Percentiles rank a stretch among this genome's conserved stretches.
Conservation (phyloP, 164 flowering plant genomes). For the Stephania japonica region DNA sequence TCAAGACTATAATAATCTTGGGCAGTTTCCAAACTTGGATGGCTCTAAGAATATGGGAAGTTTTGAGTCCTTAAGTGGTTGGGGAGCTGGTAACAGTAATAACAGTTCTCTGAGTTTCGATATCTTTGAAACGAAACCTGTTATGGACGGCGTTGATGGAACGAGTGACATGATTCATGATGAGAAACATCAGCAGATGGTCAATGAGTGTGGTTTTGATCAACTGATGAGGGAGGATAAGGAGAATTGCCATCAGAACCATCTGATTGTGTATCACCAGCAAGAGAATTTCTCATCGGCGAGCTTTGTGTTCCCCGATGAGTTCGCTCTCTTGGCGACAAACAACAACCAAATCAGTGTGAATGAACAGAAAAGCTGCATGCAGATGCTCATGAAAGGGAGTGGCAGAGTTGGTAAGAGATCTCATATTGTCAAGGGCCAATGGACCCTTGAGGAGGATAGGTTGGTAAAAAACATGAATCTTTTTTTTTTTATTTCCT, state of each 20-base stretch:
- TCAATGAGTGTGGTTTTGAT: constrained; percentile 5
- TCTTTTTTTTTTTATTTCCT: background rate
- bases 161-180: constrained; percentile 10
- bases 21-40: constrained; percentile 22
- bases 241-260: constrained; percentile 12
- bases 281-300: background rate
- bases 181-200: constrained; percentile 22
- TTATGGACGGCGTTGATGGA: constrained; percentile 21
- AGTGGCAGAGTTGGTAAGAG: constrained; percentile 30
- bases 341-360: constrained; percentile 17
- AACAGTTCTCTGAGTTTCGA: constrained; percentile 15
- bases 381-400: constrained; percentile 13
- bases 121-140: constrained; percentile 30
- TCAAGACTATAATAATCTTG: constrained; percentile 32
- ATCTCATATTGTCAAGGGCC: constrained; percentile 53
- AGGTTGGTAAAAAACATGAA: constrained; percentile 32
- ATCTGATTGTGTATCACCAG: background rate
- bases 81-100: background rate
- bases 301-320: constrained; percentile 38
- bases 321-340: constrained; percentile 38
- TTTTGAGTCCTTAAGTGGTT: constrained; percentile 27
- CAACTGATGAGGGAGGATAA: constrained; percentile 1
- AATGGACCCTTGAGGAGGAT: constrained; percentile 86
- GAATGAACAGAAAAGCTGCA: constrained; percentile 11
- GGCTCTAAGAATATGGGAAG: constrained; percentile 20